Percentiles rank a stretch among this genome's conserved stretches.
Conservation (phyloP, 2,329 filamentous ascomycete species). For the Sphaerulina populicola region DNA sequence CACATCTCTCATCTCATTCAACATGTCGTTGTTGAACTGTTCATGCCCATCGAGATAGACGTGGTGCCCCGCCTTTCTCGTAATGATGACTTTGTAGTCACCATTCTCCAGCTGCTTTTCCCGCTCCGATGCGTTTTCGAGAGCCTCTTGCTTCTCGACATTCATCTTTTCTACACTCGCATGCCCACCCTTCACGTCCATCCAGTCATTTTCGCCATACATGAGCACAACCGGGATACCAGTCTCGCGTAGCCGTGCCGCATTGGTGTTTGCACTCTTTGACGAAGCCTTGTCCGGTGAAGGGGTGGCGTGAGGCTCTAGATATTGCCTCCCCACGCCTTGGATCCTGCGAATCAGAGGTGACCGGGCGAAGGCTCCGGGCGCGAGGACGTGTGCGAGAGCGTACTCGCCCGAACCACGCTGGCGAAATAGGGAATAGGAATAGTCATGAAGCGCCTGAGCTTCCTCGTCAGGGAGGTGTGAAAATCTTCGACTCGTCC, state of each 20-base stretch:
- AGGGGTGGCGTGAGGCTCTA: slow-evolving; percentile 29
- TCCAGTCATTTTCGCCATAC: slow-evolving; percentile 98
- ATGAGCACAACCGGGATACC: slow-evolving; percentile 71
- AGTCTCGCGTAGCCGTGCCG: slow-evolving; percentile 54
- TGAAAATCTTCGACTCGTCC: slow-evolving; percentile 87
- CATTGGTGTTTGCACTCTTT: slow-evolving; percentile 51
- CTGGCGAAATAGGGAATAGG: slow-evolving; percentile 88
- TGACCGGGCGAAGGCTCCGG: slow-evolving; percentile 81
- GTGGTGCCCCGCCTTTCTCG: slow-evolving; percentile 64
- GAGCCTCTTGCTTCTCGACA: slow-evolving; percentile 51
- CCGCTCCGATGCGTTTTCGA: slow-evolving; percentile 54
- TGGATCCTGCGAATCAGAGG: slow-evolving; percentile 83
- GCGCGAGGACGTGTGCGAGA: slow-evolving; percentile 82
- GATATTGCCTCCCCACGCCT: slow-evolving; percentile 67
- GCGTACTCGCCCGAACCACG: slow-evolving; percentile 90
- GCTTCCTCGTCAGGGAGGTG: slow-evolving; percentile 75
- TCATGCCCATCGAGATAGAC: slow-evolving; percentile 63
- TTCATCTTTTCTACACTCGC: slow-evolving; percentile 73
- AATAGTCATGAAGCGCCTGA: slow-evolving; percentile 80
- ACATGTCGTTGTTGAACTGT: slow-evolving; percentile 59
- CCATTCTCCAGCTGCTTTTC: slow-evolving; percentile 68
- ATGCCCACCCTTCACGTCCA: slow-evolving; percentile 82
- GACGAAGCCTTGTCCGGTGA: slow-evolving; percentile 23
- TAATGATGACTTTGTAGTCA: slow-evolving; percentile 70
- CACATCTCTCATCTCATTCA: slow-evolving; percentile 59